Conservation (phyloP, 768 basidiomycete species). For the Megacollybia marginata region DNA sequence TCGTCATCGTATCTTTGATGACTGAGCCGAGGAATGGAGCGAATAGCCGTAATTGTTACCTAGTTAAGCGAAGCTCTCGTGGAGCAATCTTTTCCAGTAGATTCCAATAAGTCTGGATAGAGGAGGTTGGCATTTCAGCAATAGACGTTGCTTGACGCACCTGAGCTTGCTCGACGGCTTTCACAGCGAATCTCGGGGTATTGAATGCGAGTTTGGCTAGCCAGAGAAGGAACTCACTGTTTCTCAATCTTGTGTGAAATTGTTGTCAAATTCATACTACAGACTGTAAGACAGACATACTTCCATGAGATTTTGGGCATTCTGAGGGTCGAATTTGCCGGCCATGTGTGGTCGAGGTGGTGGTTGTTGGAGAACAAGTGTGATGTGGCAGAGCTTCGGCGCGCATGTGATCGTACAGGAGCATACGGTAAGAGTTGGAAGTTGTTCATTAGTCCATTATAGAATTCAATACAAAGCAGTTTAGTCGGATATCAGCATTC, state of each 20-base stretch:
- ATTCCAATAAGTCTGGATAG: conserved; percentile 85
- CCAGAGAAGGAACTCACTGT: conserved; percentile 51
- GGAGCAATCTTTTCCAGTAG: conserved; percentile 78
- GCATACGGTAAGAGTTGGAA: too few relatives aligned
- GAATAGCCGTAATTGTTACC: conserved; percentile 35
- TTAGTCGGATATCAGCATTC: neutral
- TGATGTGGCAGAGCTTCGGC: conserved; percentile 1
- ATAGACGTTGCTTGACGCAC: conserved; percentile 32
- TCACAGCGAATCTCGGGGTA: conserved; percentile 74
- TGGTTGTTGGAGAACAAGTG: neutral
- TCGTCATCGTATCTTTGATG: conserved; percentile 78
- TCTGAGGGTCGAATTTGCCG: conserved; percentile 74
- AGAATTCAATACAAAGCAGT: too few relatives aligned
- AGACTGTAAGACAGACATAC: conserved; percentile 31
- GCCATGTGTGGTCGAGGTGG: conserved; percentile 28
- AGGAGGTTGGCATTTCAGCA: neutral
- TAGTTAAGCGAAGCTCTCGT: conserved; percentile 70
- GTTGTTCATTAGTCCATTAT: too few relatives aligned
- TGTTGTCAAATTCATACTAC: neutral
- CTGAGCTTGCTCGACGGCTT: conserved; percentile 94
- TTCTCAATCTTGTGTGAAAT: conserved; percentile 72
- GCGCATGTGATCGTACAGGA: neutral
- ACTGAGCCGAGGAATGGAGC: conserved; percentile 1
- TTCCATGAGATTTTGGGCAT: conserved; percentile 88
- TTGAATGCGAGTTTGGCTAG: conserved; percentile 3